Evolutionary conservation across 352 stramenopile species (phyloP).

Genomic region (Phytophthora rubi): DNA sequence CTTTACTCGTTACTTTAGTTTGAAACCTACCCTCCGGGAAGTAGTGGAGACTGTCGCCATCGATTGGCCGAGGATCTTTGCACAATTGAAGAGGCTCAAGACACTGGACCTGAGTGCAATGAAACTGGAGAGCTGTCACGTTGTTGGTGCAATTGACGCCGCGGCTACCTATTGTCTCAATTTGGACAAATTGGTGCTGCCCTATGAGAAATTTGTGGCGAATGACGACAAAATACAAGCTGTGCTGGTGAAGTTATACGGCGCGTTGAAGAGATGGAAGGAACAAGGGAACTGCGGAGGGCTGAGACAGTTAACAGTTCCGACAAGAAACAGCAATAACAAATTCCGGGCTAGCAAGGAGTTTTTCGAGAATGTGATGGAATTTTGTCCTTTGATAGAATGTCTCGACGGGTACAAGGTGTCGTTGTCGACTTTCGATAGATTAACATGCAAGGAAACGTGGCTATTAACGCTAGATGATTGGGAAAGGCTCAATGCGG

Average conservation of each 20-base stretch:
- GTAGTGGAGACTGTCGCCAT: conserved; percentile 25
- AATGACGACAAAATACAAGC: conserved; percentile 3
- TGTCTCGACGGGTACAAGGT: conserved; percentile 39
- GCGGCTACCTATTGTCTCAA: conserved; percentile 23
- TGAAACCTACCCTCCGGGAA: neutral
- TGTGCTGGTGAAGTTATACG: conserved; percentile 28
- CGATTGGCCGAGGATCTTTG: conserved; percentile 23
- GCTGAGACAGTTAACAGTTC: conserved; percentile 32
- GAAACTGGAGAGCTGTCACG: conserved; percentile 24
- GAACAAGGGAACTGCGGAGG: conserved; percentile 21
- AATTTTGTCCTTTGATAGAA: conserved; percentile 33
- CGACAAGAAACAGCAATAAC: conserved; percentile 10
- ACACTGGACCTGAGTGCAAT: conserved; percentile 27
- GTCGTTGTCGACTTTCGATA: conserved; percentile 22
- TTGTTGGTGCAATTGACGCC: conserved; percentile 19
- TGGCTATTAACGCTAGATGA: conserved; percentile 27
- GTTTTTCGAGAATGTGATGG: conserved; percentile 38
- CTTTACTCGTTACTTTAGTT: conserved; percentile 8
- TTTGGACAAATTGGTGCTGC: conserved; percentile 30
- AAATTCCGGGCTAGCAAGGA: conserved; percentile 14
- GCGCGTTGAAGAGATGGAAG: conserved; percentile 29
- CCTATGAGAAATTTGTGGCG: neutral
- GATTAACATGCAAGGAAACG: conserved; percentile 23
- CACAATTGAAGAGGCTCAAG: conserved; percentile 18
- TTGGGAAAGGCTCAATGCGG: conserved; percentile 38